Conservation (phyloP, 208 protist genomes). For the Leishmania mexicana region DNA sequence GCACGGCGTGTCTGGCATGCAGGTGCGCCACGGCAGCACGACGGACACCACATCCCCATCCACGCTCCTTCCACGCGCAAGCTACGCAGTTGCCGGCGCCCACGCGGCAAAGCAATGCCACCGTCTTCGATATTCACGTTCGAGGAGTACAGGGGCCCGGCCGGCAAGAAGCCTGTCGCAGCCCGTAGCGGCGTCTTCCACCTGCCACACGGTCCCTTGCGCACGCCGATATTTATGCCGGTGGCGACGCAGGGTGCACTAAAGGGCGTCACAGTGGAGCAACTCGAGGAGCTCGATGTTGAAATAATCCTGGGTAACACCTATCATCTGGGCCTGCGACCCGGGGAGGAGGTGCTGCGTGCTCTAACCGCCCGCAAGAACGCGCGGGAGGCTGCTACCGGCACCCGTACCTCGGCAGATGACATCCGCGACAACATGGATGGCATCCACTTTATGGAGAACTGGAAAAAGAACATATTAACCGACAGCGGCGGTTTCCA, state of each 20-base stretch:
- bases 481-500: constrained; percentile 99
- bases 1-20: background rate
- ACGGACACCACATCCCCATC: constrained; percentile 4
- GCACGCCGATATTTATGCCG: constrained; percentile 98
- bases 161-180: constrained; percentile 40
- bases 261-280: constrained; percentile 95
- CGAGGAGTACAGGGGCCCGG: constrained; percentile 59
- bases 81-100: background rate
- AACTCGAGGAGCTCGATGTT: constrained; percentile 94
- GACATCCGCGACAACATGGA: constrained; percentile 89
- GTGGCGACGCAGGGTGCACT: constrained; percentile 98
- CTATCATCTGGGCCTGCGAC: constrained; percentile 97
- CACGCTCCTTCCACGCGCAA: background rate
- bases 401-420: constrained; percentile 21
- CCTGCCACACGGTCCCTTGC: constrained; percentile 89
- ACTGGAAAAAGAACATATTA: constrained; percentile 95
- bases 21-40: background rate
- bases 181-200: constrained; percentile 86
- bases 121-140: constrained; percentile 66
- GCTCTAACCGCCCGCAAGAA: constrained; percentile 75
- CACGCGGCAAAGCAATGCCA: background rate
- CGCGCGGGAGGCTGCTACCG: constrained; percentile 24
- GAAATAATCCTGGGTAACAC: constrained; percentile 99
- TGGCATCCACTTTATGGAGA: constrained; percentile 97
- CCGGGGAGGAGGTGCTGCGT: constrained; percentile 89